Conservation (phyloP, 2,329 filamentous ascomycete species). For the Epichloe bromicola region DNA sequence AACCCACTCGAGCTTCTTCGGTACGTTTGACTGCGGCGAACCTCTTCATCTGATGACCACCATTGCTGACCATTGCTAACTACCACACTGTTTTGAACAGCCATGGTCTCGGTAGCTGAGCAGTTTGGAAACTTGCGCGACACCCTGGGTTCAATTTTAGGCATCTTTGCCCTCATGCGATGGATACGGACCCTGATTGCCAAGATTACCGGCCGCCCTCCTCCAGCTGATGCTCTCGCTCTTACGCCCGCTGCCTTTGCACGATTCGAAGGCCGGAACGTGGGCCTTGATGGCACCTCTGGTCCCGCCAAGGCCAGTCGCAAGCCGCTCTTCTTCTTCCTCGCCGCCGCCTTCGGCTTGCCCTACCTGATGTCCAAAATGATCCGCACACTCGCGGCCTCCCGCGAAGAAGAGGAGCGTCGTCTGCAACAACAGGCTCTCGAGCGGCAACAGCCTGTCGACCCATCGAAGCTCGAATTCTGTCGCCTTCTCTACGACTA, state of each 20-base stretch:
- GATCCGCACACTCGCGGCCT: slow-evolving; percentile 70
- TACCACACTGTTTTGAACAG: slow-evolving; percentile 28
- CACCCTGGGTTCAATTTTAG: slow-evolving; percentile 82
- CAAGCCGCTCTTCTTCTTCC: slow-evolving; percentile 93
- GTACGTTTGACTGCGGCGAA: slow-evolving; percentile 36
- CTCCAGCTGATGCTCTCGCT: slow-evolving; percentile 72
- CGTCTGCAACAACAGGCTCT: slow-evolving; percentile 38
- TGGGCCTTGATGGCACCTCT: slow-evolving; percentile 48
- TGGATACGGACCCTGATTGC: slow-evolving; percentile 89
- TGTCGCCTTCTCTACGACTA: slow-evolving; percentile 94
- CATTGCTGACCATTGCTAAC: neutral
- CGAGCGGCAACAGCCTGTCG: slow-evolving; percentile 45
- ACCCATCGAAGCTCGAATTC: slow-evolving; percentile 89
- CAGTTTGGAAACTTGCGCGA: slow-evolving; percentile 90
- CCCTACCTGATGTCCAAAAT: slow-evolving; percentile 96
- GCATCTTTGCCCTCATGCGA: slow-evolving; percentile 89
- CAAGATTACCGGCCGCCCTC: slow-evolving; percentile 82
- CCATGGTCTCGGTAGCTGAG: slow-evolving; percentile 96
- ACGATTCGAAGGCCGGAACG: slow-evolving; percentile 61
- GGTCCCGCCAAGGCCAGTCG: slow-evolving; percentile 64
- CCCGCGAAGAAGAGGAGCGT: slow-evolving; percentile 70
- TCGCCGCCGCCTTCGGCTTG: slow-evolving; percentile 85
- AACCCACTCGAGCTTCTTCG: slow-evolving; percentile 96
- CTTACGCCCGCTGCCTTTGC: slow-evolving; percentile 88
- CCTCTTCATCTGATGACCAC: too few species aligned